A percentile compares a stretch with the other conserved stretches of the same genome.
Evolutionary conservation across 2,329 filamentous ascomycete genomes (phyloP).

Genomic region (Colletotrichum sidae): DNA sequence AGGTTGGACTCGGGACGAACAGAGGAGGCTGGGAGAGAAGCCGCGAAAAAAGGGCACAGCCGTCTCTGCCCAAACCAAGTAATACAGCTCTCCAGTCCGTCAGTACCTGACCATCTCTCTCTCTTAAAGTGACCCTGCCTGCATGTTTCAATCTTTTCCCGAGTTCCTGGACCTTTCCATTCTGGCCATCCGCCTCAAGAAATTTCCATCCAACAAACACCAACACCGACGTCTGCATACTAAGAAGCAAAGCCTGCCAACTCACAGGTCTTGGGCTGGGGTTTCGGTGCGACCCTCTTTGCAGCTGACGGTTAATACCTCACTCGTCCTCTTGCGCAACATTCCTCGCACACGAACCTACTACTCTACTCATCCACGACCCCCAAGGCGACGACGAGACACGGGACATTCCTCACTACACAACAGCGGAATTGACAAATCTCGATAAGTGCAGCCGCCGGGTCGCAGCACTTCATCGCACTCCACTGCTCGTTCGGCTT

Average conservation of each 20-base stretch:
- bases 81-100: constrained; percentile 22
- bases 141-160: constrained; percentile 25
- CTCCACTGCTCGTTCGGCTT: constrained; percentile 16
- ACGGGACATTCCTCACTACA: constrained; percentile 1
- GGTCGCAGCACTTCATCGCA: constrained; percentile 4
- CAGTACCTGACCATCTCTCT: constrained; percentile 18
- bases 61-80: constrained; percentile 28
- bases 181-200: constrained; percentile 10
- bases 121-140: constrained; percentile 35
- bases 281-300: constrained; percentile 9
- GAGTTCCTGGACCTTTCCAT: constrained; percentile 26
- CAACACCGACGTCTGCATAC: constrained; percentile 20
- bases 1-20: constrained; percentile 32
- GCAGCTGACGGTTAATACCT: constrained; percentile 26
- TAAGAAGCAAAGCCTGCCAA: constrained; percentile 32
- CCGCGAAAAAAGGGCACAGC: constrained; percentile 25
- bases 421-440: constrained; percentile 1
- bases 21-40: constrained; percentile 35
- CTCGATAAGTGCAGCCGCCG: constrained; percentile 10
- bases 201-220: constrained; percentile 15
- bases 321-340: constrained; percentile 18
- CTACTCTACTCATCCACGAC: background rate
- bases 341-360: constrained; percentile 11
- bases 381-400: constrained; percentile 15
- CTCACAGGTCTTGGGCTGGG: constrained; percentile 12